phyloP scores from a whole-genome alignment of 2,329 filamentous ascomycete species.

The Penicillium sp. region DNA sequence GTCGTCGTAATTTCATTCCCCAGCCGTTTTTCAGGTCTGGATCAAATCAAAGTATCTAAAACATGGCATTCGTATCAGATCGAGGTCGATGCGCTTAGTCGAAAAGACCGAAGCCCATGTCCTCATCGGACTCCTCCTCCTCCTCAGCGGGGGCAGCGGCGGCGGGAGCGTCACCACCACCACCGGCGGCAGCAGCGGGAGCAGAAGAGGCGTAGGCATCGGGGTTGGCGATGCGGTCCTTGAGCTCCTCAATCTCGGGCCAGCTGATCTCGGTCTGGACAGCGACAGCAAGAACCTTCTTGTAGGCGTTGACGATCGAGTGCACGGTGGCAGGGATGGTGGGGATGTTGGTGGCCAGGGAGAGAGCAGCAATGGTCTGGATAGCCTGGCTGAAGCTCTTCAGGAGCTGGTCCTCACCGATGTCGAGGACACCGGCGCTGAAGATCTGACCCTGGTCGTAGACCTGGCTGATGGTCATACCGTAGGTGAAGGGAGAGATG shows the following conservation, averaged over 20 bases:
- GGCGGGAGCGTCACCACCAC: conserved; percentile 56
- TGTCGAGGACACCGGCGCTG: conserved; percentile 82
- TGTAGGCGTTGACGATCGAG: conserved; percentile 96
- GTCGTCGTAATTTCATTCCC: conserved; percentile 38
- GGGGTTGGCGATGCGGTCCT: conserved; percentile 99
- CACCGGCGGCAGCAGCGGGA: conserved; percentile 66
- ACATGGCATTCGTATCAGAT: conserved; percentile 41
- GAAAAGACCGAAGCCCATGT: conserved; percentile 78
- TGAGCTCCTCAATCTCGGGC: conserved; percentile 95
- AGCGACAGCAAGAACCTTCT: conserved; percentile 87
- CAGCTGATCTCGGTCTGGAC: conserved; percentile 89
- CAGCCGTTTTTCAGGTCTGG: conserved; percentile 33
- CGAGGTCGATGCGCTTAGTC: conserved; percentile 52
- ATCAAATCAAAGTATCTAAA: conserved; percentile 40
- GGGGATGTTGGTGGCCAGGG: conserved; percentile 91
- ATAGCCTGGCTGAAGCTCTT: conserved; percentile 80
- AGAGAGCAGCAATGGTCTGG: conserved; percentile 84
- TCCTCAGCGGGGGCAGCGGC: conserved; percentile 63
- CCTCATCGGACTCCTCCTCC: conserved; percentile 68
- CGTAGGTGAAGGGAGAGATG: conserved; percentile 99
- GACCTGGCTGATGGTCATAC: conserved; percentile 94
- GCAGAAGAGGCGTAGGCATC: conserved; percentile 89
- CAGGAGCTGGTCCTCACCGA: conserved; percentile 92
- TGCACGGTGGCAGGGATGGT: conserved; percentile 95
- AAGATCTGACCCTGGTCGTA: conserved; percentile 98